phyloP scores from a whole-genome alignment of 768 basidiomycete species.

The Serendipita sp. region DNA sequence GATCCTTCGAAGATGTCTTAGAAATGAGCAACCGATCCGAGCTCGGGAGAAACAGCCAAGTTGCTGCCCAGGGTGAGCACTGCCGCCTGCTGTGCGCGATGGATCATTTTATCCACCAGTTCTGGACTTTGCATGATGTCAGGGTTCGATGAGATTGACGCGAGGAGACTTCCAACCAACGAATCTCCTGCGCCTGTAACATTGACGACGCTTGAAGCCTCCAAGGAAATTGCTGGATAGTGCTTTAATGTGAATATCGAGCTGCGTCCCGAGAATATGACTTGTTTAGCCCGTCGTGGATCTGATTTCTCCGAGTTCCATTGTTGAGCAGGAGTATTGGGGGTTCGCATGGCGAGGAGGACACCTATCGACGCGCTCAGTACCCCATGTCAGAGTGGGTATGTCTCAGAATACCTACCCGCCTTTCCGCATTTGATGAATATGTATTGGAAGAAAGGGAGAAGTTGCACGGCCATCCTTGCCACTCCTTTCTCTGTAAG shows the following conservation, averaged over 20 bases:
- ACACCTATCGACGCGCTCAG: constrained; percentile 14
- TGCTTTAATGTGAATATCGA: constrained; percentile 53
- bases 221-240: constrained; percentile 42
- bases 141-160: constrained; percentile 33
- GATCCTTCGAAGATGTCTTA: too few relatives aligned
- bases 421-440: constrained; percentile 70
- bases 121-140: constrained; percentile 31
- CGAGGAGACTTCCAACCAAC: constrained; percentile 71
- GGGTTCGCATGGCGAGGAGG: neutral
- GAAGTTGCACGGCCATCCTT: constrained; percentile 65
- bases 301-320: neutral
- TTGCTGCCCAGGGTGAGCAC: constrained; percentile 40
- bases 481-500: constrained; percentile 54
- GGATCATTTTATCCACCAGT: constrained; percentile 31
- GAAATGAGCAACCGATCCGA: constrained; percentile 17
- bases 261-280: constrained; percentile 35
- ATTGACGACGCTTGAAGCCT: constrained; percentile 33
- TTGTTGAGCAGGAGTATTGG: neutral
- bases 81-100: constrained; percentile 50
- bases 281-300: constrained; percentile 26
- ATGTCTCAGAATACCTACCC: constrained; percentile 15
- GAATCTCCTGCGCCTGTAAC: constrained; percentile 92
- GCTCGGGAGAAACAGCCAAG: constrained; percentile 45
- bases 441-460: constrained; percentile 73
- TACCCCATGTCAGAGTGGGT: constrained; percentile 12